Evolutionary conservation across 208 protist genomes (phyloP).

Genomic region (Leishmania turanica): DNA sequence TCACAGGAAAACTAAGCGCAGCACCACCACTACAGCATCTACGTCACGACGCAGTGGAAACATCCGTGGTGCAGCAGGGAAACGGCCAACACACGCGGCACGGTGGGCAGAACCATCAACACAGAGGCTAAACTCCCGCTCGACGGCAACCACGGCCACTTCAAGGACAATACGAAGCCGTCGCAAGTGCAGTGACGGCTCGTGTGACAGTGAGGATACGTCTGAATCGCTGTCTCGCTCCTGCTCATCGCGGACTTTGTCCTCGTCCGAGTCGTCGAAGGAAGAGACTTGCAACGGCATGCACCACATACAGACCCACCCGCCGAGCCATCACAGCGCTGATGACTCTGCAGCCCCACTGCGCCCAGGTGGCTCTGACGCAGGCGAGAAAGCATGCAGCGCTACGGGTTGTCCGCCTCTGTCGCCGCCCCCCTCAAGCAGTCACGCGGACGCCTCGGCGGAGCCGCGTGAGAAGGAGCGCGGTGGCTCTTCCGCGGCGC

Average conservation of each 20-base stretch:
- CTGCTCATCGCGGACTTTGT: neutral
- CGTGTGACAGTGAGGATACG: neutral
- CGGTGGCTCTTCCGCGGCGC: neutral
- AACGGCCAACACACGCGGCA: neutral
- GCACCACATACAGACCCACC: neutral
- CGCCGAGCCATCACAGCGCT: neutral
- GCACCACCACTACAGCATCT: neutral
- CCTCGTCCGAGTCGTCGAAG: neutral
- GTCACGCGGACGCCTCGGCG: neutral
- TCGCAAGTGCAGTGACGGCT: neutral
- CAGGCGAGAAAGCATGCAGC: neutral
- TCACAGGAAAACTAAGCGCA: slow-evolving; percentile 9
- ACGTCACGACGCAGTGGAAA: slow-evolving; percentile 4
- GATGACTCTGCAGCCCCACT: neutral
- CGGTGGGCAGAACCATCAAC: neutral
- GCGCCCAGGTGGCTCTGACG: neutral
- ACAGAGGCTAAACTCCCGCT: neutral
- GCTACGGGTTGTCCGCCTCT: neutral
- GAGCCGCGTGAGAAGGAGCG: neutral
- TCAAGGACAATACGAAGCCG: slow-evolving; percentile 1
- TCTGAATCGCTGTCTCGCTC: neutral
- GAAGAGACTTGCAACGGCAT: neutral
- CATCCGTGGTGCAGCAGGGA: neutral
- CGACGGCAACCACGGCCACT: neutral
- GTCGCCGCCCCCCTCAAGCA: neutral